Base-by-base conservation (phyloP, 2,329 filamentous ascomycete species). In the Lachnellula hyalina region DNA sequence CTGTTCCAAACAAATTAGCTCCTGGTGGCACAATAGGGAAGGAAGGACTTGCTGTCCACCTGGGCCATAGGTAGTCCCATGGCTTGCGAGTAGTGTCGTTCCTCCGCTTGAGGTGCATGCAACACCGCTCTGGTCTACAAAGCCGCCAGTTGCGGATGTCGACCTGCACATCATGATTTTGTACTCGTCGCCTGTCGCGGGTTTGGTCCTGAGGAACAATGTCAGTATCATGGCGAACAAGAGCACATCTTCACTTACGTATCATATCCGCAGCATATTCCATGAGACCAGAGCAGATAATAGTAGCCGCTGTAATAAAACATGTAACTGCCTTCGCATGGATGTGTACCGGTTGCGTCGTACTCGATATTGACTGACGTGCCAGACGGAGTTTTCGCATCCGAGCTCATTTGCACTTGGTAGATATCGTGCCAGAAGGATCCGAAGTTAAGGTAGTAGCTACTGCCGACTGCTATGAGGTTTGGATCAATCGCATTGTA, bases 361-460 rank as follows among this genome's bases (percentile, higher is more conserved):
- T 77, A 85, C 2, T 78, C 76, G 49, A 86, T 70, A 50, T 83
- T 76, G 54, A 74, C 70, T 0, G 76, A 65, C 1, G 66, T 56
- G 8, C 50, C 60, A 2, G 65, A 55, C 3, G 63, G 63, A 21
- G 65, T 68, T 11, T 67, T 71, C 7, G 68, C 65, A 2, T 67
- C 62, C 34, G 66, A 65, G 36, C 62, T 65, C 68, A 87, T 76
- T 36, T 73, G 65, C 1, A 82, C 80, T 64, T 83, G 80, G 71
- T 81, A 86, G 55, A 89, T 75, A 64, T 84, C 79, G 6, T 72
- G 68, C 84, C 84, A 90, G 75, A 87, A 89, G 12, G 82, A 86
- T 23, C 85, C 86, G 59, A 87, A 89, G 56, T 75, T 81, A 66
- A 85, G 70, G 54, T 76, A 75, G 61, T 77, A 78, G 2, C 55